Conservation (phyloP, 1,284 basidiomycete genomes). For the Melampsora occidentalis region DNA sequence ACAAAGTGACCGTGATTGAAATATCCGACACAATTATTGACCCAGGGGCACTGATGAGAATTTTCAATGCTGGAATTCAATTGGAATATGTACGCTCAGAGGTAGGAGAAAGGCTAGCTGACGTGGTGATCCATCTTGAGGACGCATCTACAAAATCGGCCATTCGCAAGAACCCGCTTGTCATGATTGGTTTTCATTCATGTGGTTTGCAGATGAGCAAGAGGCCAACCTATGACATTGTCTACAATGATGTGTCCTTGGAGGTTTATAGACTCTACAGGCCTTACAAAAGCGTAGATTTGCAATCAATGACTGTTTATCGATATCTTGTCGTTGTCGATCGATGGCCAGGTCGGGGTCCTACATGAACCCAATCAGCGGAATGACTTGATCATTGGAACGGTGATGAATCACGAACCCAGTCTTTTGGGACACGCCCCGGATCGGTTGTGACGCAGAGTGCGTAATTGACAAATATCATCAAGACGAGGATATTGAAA, state of each 20-base stretch:
- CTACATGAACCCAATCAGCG: not conserved
- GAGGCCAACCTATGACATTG: conserved; percentile 51
- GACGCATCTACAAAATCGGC: conserved; percentile 34
- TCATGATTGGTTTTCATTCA: not conserved
- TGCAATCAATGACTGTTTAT: conserved; percentile 46
- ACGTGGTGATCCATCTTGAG: conserved; percentile 45
- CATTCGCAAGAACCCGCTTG: not conserved
- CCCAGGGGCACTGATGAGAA: conserved; percentile 40
- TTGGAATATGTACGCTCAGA: too few species aligned
- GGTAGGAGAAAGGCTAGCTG: not conserved
- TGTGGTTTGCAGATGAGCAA: conserved; percentile 7
- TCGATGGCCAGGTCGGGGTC: conserved; percentile 20
- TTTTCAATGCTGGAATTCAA: not conserved
- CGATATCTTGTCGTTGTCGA: conserved; percentile 43
- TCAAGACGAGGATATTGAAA: conserved; percentile 74
- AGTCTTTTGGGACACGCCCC: conserved; percentile 72
- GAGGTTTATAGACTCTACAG: conserved; percentile 52
- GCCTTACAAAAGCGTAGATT: conserved; percentile 49
- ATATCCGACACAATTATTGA: conserved; percentile 40
- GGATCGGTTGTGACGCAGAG: conserved; percentile 76
- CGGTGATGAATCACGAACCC: conserved; percentile 61
- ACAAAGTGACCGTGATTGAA: conserved; percentile 44
- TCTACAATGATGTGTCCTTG: conserved; percentile 53
- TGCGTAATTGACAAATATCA: conserved; percentile 83
- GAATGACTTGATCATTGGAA: not conserved